These are phyloP conservation scores for Salicornia ramosissima DNA, from an alignment of 148 eudicot species.

Conservation along the genomic window DNA sequence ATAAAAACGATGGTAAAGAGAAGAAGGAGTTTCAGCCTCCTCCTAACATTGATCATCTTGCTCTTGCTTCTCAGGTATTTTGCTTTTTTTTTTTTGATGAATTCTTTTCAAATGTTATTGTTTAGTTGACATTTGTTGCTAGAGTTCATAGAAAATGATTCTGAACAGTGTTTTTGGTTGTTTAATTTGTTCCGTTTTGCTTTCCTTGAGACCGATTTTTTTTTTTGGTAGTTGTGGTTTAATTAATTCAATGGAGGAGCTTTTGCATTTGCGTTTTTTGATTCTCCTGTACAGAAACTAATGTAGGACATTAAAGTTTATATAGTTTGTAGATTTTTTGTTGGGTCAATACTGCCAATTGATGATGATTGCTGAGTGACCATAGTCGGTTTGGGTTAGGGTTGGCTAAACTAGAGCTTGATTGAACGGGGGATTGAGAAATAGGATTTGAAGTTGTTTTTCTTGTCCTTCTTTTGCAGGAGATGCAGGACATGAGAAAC, in stretches of 20 bases:
- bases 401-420: not conserved
- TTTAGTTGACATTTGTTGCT: not conserved
- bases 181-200: no score
- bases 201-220: not conserved
- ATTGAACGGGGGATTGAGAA: not conserved
- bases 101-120: not conserved
- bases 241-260: not conserved
- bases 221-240: not conserved
- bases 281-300: not conserved
- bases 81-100: not conserved
- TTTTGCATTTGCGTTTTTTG: not conserved
- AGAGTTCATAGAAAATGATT: not conserved
- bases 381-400: not conserved
- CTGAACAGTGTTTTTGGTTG: no score
- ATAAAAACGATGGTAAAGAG: conserved; percentile 49
- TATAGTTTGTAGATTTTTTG: not conserved
- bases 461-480: conserved; percentile 41
- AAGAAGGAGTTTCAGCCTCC: conserved; percentile 41
- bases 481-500: conserved; percentile 82
- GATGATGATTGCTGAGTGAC: not conserved
- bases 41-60: conserved; percentile 50
- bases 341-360: not conserved
- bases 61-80: conserved; percentile 71
- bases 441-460: not conserved
- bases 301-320: not conserved